Evolutionary conservation across 2,329 filamentous ascomycete genomes (phyloP), one percentile per base, ranked within the genome.

Genomic region (Botrytis byssoidea): DNA sequence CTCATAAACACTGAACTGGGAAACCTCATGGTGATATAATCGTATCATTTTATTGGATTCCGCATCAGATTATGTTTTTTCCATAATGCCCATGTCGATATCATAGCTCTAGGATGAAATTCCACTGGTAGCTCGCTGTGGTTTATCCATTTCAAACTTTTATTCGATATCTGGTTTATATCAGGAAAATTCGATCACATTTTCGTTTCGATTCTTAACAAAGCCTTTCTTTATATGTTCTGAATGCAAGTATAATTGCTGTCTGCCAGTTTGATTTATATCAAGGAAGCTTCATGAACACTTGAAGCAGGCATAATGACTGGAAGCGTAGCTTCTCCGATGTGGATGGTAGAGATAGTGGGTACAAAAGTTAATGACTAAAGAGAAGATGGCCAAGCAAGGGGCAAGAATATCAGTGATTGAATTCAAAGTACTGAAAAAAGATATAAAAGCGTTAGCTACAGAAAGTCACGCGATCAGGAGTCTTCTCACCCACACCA

Each of bases 331-430:
- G 22, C 22, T 1, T 51, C 4, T 14, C 4, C 22, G 9, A 14
- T 14, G 1, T n/a, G 10, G 5, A 22, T 10, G 10, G 1, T n/a
- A 8, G 1, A 7, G 12, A n/a, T 6, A 14, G 22, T n/a, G 22
- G 9, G 0, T 6, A 51, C 0, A 25, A 5, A n/a, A 51, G 10
- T 10, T 51, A 4, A 8, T 4, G 14, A 5, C 0, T 0, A 12
- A 51, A n/a, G 4, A 14, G 10, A 12, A n/a, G 4, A 22, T 51
- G 4, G 48, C 3, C 22, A 51, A 51, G n/a, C 22, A 3, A 51
- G 22, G 8, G 10, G 4, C n/a, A 51, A 4, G 0, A 51, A 12
- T 1, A 51, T 5, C 4, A 25, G 48, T 51, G 10, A 25, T 51
- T 25, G 22, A 51, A 0, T 6, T 12, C 12, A n/a, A 51, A 25